These are phyloP conservation scores for Termitomyces sp. DNA, from an alignment of 768 basidiomycete genomes.

Conservation along the genomic window DNA sequence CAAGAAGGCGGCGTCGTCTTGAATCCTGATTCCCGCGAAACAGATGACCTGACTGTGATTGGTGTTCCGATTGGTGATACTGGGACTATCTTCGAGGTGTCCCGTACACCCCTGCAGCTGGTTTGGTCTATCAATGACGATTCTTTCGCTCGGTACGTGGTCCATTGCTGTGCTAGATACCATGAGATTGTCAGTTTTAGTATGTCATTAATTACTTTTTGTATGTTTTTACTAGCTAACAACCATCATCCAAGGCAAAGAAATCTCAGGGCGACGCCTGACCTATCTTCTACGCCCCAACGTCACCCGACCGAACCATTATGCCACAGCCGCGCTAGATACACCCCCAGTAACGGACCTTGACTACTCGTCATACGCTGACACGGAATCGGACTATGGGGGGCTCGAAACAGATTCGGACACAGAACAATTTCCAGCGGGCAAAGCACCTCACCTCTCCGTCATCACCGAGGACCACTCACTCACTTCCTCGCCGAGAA, in stretches of 20 bases:
- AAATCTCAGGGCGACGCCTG: constrained; percentile 52
- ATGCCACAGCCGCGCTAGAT: constrained; percentile 41
- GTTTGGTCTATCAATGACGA: constrained; percentile 74
- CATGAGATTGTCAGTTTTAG: constrained; percentile 81
- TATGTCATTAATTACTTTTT: constrained; percentile 32
- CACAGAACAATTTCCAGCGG: constrained; percentile 41
- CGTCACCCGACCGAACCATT: constrained; percentile 54
- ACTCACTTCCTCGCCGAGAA: constrained; percentile 2
- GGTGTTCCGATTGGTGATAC: constrained; percentile 50
- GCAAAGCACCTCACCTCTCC: constrained; percentile 22
- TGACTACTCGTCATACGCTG: constrained; percentile 48
- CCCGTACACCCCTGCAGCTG: constrained; percentile 60
- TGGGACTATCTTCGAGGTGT: constrained; percentile 60
- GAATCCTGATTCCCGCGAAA: constrained; percentile 38
- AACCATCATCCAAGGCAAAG: constrained; percentile 46
- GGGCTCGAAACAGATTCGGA: constrained; percentile 47
- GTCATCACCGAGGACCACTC: constrained; percentile 21
- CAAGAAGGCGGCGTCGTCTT: constrained; percentile 51
- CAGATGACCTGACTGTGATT: constrained; percentile 19
- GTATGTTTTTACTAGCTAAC: background rate
- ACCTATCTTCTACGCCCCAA: constrained; percentile 84
- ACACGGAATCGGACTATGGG: constrained; percentile 48
- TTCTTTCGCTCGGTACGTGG: constrained; percentile 73
- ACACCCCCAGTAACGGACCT: constrained; percentile 75
- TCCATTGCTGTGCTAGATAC: constrained; percentile 81